Conservation (phyloP, 2,329 filamentous ascomycete species). For the Microcera coccophila region DNA sequence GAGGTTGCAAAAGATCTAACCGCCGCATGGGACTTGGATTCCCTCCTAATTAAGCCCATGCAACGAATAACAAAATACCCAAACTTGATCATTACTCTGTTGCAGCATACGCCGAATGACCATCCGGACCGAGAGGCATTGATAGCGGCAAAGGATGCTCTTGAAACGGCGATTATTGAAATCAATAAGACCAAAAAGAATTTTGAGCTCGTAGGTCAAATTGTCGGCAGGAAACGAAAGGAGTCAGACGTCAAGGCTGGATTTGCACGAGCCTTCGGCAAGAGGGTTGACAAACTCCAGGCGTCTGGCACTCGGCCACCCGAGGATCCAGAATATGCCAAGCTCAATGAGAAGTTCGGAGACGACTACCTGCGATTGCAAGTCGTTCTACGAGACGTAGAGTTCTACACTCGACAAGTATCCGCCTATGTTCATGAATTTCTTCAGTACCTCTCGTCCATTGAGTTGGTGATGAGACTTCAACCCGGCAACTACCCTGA, state of each 20-base stretch:
- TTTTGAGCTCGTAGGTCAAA: slow-evolving; percentile 85
- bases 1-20: slow-evolving; percentile 90
- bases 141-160: slow-evolving; percentile 44
- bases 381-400: slow-evolving; percentile 88
- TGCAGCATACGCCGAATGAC: slow-evolving; percentile 72
- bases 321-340: slow-evolving; percentile 78
- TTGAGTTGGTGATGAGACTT: slow-evolving; percentile 75
- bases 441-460: slow-evolving; percentile 72
- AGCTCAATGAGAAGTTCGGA: slow-evolving; percentile 79
- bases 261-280: slow-evolving; percentile 83
- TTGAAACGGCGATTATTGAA: slow-evolving; percentile 69
- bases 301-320: slow-evolving; percentile 56
- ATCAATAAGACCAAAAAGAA: slow-evolving; percentile 97
- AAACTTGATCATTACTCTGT: slow-evolving; percentile 73
- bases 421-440: slow-evolving; percentile 78
- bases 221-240: slow-evolving; percentile 79
- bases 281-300: slow-evolving; percentile 80
- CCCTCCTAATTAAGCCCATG: slow-evolving; percentile 93
- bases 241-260: slow-evolving; percentile 84
- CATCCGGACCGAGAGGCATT: slow-evolving; percentile 78
- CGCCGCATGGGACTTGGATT: slow-evolving; percentile 89
- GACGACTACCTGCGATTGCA: slow-evolving; percentile 91
- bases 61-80: slow-evolving; percentile 94
- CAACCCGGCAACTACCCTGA: slow-evolving; percentile 73
- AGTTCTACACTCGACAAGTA: slow-evolving; percentile 82